A percentile compares a stretch with the other conserved stretches of the same genome.
Conservation (phyloP, 2,329 filamentous ascomycete species). For the Ophiostoma novo-ulmi region DNA sequence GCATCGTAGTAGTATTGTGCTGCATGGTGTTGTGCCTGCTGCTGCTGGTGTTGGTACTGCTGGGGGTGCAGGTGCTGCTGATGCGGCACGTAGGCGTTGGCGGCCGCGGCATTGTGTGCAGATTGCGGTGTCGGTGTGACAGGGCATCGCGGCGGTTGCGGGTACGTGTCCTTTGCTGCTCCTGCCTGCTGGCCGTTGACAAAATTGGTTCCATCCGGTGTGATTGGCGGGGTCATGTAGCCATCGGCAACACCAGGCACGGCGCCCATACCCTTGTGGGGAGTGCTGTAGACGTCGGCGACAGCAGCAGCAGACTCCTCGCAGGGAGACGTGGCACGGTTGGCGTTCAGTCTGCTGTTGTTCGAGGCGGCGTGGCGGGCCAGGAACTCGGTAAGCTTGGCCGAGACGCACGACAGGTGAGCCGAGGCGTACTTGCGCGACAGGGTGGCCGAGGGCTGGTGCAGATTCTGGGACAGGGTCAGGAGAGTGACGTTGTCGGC, state of each 20-base stretch:
- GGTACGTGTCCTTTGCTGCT: slow-evolving; percentile 45
- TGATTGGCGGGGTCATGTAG: slow-evolving; percentile 81
- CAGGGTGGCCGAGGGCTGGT: slow-evolving; percentile 54
- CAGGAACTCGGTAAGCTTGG: slow-evolving; percentile 54
- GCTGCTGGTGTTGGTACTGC: slow-evolving; percentile 30
- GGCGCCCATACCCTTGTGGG: slow-evolving; percentile 66
- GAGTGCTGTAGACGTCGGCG: slow-evolving; percentile 67
- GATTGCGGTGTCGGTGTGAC: slow-evolving; percentile 59
- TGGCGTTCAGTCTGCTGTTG: slow-evolving; percentile 28
- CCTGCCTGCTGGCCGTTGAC: slow-evolving; percentile 44
- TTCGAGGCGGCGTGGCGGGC: slow-evolving; percentile 49
- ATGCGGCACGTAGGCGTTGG: slow-evolving; percentile 30
- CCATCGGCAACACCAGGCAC: slow-evolving; percentile 61
- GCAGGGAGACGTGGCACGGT: slow-evolving; percentile 48
- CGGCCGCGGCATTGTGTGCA: slow-evolving; percentile 37
- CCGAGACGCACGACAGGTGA: slow-evolving; percentile 50
- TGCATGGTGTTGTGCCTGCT: slow-evolving; percentile 35
- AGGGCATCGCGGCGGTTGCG: slow-evolving; percentile 51
- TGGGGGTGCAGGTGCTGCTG: slow-evolving; percentile 34
- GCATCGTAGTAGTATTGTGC: slow-evolving; percentile 43
- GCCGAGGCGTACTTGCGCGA: slow-evolving; percentile 56
- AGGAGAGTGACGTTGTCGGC: slow-evolving; percentile 63
- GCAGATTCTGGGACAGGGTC: slow-evolving; percentile 54
- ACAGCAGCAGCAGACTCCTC: slow-evolving; percentile 47
- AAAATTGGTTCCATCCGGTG: slow-evolving; percentile 63